Evolutionary conservation across 371 early-diverging fungal species (phyloP).

Genomic region (Nematocida sp.): DNA sequence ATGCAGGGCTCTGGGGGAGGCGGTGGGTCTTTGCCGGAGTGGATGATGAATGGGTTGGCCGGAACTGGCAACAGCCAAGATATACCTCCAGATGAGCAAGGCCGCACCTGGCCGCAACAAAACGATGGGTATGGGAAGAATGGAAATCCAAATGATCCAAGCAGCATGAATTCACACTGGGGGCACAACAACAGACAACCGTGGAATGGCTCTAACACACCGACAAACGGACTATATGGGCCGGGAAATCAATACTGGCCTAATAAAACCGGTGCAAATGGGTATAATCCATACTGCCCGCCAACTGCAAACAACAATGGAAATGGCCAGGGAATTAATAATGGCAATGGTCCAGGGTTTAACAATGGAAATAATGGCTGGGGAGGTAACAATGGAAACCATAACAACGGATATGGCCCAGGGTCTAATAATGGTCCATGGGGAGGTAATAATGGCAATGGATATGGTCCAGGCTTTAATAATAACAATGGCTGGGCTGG

Average conservation of each 20-base stretch:
- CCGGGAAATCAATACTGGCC: neutral
- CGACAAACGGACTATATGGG: neutral
- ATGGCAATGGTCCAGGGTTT: neutral
- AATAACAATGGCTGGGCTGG: neutral
- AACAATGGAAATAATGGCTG: neutral
- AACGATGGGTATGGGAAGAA: neutral
- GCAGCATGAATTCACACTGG: neutral
- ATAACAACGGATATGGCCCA: neutral
- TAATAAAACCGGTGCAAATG: neutral
- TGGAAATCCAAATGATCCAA: constrained; percentile 3
- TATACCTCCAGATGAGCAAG: neutral
- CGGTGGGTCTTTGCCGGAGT: neutral
- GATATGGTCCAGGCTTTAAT: neutral
- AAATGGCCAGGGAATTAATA: neutral
- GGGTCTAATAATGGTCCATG: neutral
- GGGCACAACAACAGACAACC: constrained; percentile 6
- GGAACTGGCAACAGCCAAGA: neutral
- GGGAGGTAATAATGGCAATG: constrained; percentile 2
- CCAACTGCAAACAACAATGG: neutral
- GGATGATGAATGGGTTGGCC: constrained; percentile 13
- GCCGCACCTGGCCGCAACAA: neutral
- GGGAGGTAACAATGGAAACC: too few species aligned
- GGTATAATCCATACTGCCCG: neutral
- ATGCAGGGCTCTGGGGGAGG: constrained; percentile 8
- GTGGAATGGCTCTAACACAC: neutral